phyloP scores from a whole-genome alignment of 2,329 filamentous ascomycete genomes.

The Colletotrichum camelliae region DNA sequence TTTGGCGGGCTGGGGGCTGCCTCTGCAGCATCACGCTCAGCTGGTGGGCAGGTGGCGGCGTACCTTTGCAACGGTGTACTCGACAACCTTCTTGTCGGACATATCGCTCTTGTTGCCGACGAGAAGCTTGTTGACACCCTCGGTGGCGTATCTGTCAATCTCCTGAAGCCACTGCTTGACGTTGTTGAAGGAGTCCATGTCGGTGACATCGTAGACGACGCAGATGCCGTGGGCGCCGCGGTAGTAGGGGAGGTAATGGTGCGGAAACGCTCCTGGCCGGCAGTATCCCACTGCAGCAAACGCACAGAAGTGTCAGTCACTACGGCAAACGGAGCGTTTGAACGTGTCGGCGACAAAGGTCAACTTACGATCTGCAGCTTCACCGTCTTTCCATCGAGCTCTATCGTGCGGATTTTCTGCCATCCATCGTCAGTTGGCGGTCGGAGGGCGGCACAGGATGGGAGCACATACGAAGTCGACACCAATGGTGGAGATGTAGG shows the following conservation, averaged over 20 bases:
- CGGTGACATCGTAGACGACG: constrained; percentile 99
- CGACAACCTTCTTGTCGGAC: constrained; percentile 99
- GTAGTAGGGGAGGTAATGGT: constrained; percentile 99
- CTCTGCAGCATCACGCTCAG: background rate
- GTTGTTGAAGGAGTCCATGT: constrained; percentile 99
- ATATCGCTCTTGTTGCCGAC: constrained; percentile 99
- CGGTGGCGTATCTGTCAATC: constrained; percentile 98
- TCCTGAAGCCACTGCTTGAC: constrained; percentile 99
- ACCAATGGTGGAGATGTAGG: constrained; percentile 99
- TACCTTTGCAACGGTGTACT: constrained; percentile 99
- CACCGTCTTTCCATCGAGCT: constrained; percentile 99
- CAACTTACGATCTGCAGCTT: constrained; percentile 95
- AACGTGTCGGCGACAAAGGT: background rate
- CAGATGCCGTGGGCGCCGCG: constrained; percentile 98
- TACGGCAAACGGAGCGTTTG: background rate
- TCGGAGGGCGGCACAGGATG: background rate
- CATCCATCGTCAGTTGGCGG: constrained; percentile 12
- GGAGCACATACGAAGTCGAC: constrained; percentile 85
- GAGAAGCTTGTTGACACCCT: constrained; percentile 98
- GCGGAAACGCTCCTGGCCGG: constrained; percentile 98
- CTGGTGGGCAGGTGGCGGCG: constrained; percentile 27
- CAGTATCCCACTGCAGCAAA: constrained; percentile 89
- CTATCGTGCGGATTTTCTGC: constrained; percentile 99
- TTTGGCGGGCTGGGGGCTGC: background rate
- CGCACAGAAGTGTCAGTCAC: constrained; percentile 30